These are phyloP conservation scores for Alternaria atra DNA, from an alignment of 2,329 filamentous ascomycete genomes.

Conservation along the genomic window DNA sequence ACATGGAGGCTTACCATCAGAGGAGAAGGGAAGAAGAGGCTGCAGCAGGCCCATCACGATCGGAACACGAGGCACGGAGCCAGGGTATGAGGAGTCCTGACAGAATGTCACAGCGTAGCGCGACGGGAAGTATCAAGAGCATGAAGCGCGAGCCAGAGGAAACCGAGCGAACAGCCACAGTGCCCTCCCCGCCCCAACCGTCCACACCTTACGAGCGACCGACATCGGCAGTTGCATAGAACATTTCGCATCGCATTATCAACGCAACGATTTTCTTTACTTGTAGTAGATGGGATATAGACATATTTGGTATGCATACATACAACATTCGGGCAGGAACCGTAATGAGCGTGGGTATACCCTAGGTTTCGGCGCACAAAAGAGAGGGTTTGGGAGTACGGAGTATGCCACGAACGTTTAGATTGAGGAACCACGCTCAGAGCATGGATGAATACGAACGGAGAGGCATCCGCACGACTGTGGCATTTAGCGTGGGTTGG, in stretches of 20 bases:
- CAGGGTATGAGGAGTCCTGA: slow-evolving; percentile 46
- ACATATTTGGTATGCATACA: slow-evolving; percentile 5
- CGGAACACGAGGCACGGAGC: slow-evolving; percentile 38
- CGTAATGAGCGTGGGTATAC: slow-evolving; percentile 34
- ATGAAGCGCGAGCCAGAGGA: slow-evolving; percentile 47
- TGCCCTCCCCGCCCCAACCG: slow-evolving; percentile 31
- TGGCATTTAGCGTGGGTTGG: slow-evolving; percentile 52
- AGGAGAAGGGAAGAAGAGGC: slow-evolving; percentile 42
- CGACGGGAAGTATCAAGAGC: slow-evolving; percentile 46
- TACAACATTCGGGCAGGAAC: slow-evolving; percentile 38
- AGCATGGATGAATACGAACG: slow-evolving; percentile 28
- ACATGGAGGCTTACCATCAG: slow-evolving; percentile 45
- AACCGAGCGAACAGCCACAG: slow-evolving; percentile 26
- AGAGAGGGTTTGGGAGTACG: slow-evolving; percentile 7
- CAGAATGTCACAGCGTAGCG: slow-evolving; percentile 46
- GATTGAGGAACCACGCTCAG: slow-evolving; percentile 17
- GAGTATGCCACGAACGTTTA: slow-evolving; percentile 16
- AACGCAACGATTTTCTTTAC: slow-evolving; percentile 9
- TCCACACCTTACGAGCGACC: slow-evolving; percentile 24
- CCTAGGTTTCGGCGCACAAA: slow-evolving; percentile 17
- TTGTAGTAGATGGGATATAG: slow-evolving; percentile 4
- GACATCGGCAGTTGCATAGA: slow-evolving; percentile 13
- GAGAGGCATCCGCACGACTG: slow-evolving; percentile 40
- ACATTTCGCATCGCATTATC: neutral
- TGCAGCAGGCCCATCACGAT: slow-evolving; percentile 25